Conservation (phyloP, 176 grass and related monocot species). For the Rhipidocladum racemiflorum region DNA sequence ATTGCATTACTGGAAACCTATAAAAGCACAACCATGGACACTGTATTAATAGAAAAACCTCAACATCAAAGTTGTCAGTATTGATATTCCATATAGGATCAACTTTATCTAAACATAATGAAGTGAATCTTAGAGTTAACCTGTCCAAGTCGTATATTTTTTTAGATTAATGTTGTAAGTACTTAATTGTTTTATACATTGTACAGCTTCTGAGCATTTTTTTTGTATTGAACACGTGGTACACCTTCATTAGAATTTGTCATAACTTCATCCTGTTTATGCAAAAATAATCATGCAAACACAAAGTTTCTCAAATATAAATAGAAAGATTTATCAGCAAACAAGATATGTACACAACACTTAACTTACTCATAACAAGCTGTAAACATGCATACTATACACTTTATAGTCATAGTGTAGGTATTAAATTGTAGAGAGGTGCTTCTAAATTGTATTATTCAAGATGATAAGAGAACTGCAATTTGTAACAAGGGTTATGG, state of each 20-base stretch:
- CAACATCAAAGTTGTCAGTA: background rate
- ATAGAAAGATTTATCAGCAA: background rate
- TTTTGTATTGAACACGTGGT: background rate
- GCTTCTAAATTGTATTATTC: background rate
- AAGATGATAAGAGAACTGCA: background rate
- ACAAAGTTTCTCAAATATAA: background rate
- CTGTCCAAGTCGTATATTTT: background rate
- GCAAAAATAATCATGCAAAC: background rate
- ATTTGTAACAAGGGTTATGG: background rate
- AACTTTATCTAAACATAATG: background rate
- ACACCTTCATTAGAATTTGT: background rate
- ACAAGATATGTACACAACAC: background rate
- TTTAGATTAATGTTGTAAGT: background rate
- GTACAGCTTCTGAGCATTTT: background rate
- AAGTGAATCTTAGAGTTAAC: background rate
- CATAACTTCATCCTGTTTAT: background rate
- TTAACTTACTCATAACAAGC: background rate
- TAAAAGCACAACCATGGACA: slow-evolving; percentile 1
- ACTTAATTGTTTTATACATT: background rate
- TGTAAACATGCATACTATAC: background rate
- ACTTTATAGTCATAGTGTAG: background rate
- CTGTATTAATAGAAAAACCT: slow-evolving; percentile 1
- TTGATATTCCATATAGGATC: background rate
- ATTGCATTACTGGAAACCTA: slow-evolving; percentile 30
- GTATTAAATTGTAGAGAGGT: background rate